Evolutionary conservation across 179 eudicot species (phyloP).

Genomic region (Kewa caespitosa): DNA sequence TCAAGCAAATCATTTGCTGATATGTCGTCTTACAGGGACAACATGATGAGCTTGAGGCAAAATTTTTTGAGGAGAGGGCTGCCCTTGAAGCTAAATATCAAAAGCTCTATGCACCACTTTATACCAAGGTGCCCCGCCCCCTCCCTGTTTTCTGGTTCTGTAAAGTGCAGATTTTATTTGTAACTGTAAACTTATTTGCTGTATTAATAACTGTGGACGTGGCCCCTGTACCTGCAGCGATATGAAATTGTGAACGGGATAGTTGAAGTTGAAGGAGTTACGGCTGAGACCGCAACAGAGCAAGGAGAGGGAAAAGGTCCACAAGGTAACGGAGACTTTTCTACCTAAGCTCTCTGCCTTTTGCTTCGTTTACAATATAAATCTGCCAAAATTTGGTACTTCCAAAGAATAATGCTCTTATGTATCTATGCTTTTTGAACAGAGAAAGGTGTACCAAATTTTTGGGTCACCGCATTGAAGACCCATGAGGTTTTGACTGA

Average conservation of each 20-base stretch:
- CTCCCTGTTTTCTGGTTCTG: neutral
- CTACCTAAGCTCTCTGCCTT: too few species aligned
- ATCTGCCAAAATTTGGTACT: neutral
- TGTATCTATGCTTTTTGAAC: neutral
- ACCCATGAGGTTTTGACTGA: constrained; percentile 36
- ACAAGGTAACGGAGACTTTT: too few species aligned
- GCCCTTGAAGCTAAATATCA: constrained; percentile 69
- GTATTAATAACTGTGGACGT: neutral
- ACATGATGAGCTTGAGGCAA: constrained; percentile 68
- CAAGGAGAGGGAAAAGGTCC: neutral
- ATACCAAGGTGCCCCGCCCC: constrained; percentile 56
- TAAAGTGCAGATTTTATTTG: neutral
- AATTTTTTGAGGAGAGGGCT: constrained; percentile 65
- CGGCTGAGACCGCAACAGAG: neutral
- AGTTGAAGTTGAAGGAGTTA: neutral
- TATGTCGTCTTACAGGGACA: constrained; percentile 37
- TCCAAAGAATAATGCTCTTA: too few species aligned
- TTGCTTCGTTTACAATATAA: neutral
- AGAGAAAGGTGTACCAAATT: neutral
- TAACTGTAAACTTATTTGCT: neutral
- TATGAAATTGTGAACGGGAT: neutral
- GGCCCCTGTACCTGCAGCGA: constrained; percentile 28
- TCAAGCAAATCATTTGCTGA: neutral
- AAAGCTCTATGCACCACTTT: constrained; percentile 57
- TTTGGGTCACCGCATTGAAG: neutral